phyloP scores from a whole-genome alignment of 139 green algal species.

The Chlorella sp. region DNA sequence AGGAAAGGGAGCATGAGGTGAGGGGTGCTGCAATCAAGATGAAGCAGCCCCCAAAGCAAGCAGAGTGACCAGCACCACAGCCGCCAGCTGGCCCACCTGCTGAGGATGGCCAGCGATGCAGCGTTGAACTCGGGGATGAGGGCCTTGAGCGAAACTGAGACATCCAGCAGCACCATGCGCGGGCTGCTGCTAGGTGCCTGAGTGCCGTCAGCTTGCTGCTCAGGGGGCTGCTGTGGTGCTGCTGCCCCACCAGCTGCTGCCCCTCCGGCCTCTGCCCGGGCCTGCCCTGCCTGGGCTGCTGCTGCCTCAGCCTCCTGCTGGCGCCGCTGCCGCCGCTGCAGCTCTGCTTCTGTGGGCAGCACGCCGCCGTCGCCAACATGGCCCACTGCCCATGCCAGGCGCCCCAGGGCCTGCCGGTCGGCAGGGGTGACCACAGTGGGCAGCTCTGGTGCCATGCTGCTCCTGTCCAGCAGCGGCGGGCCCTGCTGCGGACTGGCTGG shows the following conservation, averaged over 20 bases:
- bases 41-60: too few relatives aligned
- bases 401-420: background rate
- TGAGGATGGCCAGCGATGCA: conserved; percentile 43
- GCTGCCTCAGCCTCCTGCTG: background rate
- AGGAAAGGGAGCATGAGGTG: background rate
- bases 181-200: too few relatives aligned
- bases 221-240: background rate
- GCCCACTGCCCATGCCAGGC: background rate
- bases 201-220: too few relatives aligned
- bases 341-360: background rate
- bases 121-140: conserved; percentile 44
- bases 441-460: conserved; percentile 19
- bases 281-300: background rate
- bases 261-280: background rate
- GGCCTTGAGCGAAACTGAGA: conserved; percentile 52
- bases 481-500: background rate
- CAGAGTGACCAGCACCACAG: too few relatives aligned
- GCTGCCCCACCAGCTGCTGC: background rate
- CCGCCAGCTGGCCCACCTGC: too few relatives aligned
- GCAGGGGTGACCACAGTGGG: background rate
- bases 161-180: conserved; percentile 41
- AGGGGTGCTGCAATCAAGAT: background rate
- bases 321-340: background rate
- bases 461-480: background rate
- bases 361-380: background rate